Base-by-base conservation (phyloP, 805 yeast genomes). In the Starmerella davenportii region DNA sequence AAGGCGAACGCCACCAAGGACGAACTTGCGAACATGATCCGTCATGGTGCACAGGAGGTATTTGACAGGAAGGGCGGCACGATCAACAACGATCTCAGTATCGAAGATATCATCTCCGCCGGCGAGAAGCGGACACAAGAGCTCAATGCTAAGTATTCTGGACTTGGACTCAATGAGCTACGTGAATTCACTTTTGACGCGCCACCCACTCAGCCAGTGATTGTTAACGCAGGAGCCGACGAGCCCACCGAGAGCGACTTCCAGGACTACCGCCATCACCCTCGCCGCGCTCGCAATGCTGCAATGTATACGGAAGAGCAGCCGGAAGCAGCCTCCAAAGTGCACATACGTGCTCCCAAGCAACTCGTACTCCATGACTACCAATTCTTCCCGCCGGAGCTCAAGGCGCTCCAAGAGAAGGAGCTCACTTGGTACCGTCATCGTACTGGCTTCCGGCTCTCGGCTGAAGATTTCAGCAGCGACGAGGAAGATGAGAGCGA, bases 1-100 rank as follows among this genome's bases (percentile, higher is more conserved):
- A 43, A 41, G 38, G 41, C 49, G 31, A 53, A 51, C 5, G 54
- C 59, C 4, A 50, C 59, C 9, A 79, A 80, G 51, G 95, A 82
- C 51, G 95, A 87, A 54, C 68, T 87, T 49, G 65, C 90, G 21
- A 79, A 78, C 37, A 90, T 87, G 96, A 87, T 87, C 54, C 94
- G 90, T 53, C 94, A 77, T 57, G 98, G 98, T 41, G 98, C 96
- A 1, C 75, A 76, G 51, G 73, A 74, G 34, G 85, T 90, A 23
- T 79, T 87, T 55, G 85, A 80, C 43, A 51, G 56, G 20, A 49
- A 52, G 15, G 30, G 53, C 52, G 57, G 59, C 53, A 35, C 49
- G 7, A 30, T 39, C 16, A 37, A 39, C 20, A 49, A 49, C 41
- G 93, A 84, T 51, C 30, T 41, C 35, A 43, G 42, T 21, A 82